These are phyloP conservation scores for Russula emetica DNA, from an alignment of 768 basidiomycete genomes.

Conservation along the genomic window DNA sequence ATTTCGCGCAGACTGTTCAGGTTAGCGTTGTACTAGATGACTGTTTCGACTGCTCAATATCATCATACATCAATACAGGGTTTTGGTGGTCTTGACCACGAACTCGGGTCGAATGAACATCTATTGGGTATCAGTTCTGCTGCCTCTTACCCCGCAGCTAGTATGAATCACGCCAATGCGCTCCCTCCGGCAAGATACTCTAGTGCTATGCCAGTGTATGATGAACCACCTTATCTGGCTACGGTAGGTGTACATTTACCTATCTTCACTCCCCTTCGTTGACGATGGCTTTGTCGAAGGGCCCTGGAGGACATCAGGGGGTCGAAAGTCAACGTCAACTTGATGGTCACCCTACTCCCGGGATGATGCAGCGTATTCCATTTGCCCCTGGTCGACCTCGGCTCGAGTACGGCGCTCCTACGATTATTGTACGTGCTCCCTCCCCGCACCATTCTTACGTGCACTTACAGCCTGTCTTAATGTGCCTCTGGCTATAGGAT, in stretches of 20 bases:
- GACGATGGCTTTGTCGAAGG: neutral
- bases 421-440: neutral
- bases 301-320: neutral
- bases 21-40: no score
- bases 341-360: neutral
- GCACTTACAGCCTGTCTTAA: neutral
- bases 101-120: neutral
- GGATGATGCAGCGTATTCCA: neutral
- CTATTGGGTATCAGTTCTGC: neutral
- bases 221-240: neutral
- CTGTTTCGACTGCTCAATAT: neutral
- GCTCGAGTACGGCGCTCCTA: neutral
- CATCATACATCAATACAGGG: neutral
- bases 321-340: neutral
- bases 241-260: neutral
- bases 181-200: neutral
- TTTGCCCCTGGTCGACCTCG: neutral
- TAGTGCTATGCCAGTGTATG: neutral
- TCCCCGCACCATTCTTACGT: no score
- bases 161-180: neutral
- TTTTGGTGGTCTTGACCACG: neutral
- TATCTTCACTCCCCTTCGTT: neutral
- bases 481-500: neutral
- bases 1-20: neutral
- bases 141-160: neutral